Base-by-base conservation (phyloP, 306 rosid genomes). In the Delonix regia region DNA sequence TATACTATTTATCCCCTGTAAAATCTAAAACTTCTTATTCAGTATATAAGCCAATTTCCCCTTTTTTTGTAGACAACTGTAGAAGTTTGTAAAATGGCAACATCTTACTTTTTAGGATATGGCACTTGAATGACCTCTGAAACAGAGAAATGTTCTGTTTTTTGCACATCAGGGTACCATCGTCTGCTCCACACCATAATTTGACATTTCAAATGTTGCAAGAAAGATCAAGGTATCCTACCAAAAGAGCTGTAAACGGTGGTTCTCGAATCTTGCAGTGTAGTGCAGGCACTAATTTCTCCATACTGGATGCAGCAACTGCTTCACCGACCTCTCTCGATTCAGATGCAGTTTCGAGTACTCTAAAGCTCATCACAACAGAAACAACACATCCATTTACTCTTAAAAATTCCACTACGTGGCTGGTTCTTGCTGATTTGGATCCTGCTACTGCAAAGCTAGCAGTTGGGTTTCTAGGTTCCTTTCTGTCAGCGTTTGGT, bases 381-480 rank as follows among this genome's bases (percentile, higher is more conserved):
- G 88, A 78, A 55, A 63, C 77, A 53, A 72, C 85, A 22, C 73
- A 76, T 6, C 12, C 75, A 42, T 78, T 71, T 64, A 76, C 85
- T 62, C 28, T 10, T 21, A 2, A n/a, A 60, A 78, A 82, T 83
- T 76, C 83, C 52, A 61, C 65, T 73, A 69, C 52, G 63, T 57
- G 75, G 48, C 56, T 91, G 83, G 61, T 82, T 72, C 55, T 91
- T 77, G 98, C 89, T 4, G 98, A 91, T 80, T 72, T 95, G 73
- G 98, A 91, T 73, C 96, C 99, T 75, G 85, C 88, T 6, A 88
- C 91, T 19, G 99, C 96, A 55, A 95, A 91, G 85, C 75, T 91
- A 1, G 89, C 90, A 4, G 89, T 91, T 69, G 86, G 85, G 30
- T 82, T 93, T 78, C 80, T 95, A 12, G 98, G 99, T 12, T 98